These are phyloP conservation scores for Coniferiporia sulphurascens DNA, from an alignment of 1,284 basidiomycete species.

Conservation along the genomic window DNA sequence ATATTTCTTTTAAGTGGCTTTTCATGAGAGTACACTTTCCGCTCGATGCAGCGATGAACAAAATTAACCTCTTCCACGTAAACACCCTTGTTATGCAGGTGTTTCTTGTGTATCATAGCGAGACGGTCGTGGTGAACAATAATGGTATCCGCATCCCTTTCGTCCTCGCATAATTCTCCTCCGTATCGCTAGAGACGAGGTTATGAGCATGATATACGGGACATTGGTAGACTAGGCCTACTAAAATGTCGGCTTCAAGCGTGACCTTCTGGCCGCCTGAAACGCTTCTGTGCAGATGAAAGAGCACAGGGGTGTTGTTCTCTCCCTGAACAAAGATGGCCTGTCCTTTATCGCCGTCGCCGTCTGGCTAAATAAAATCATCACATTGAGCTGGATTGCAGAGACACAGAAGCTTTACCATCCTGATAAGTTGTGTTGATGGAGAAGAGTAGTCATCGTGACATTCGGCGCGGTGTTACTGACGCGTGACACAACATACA, in stretches of 20 bases:
- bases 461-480: no score
- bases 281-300: constrained; percentile 4
- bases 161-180: neutral
- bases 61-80: constrained; percentile 14
- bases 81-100: neutral
- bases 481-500: no score
- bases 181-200: constrained; percentile 2
- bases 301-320: neutral
- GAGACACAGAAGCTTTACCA: no score
- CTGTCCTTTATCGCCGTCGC: neutral
- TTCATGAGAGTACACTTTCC: constrained; percentile 1
- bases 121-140: neutral
- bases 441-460: no score
- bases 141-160: constrained; percentile 3
- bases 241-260: constrained; percentile 7
- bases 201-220: neutral
- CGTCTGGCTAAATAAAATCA: neutral
- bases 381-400: neutral
- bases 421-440: no score
- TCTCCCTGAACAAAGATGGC: neutral
- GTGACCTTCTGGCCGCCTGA: neutral
- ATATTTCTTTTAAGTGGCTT: neutral
- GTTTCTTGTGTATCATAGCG: neutral
- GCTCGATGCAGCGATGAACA: constrained; percentile 3
- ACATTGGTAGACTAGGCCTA: neutral